These are phyloP conservation scores for Ceratobasidium theobromae DNA, from an alignment of 1,284 basidiomycete species.

Conservation along the genomic window DNA sequence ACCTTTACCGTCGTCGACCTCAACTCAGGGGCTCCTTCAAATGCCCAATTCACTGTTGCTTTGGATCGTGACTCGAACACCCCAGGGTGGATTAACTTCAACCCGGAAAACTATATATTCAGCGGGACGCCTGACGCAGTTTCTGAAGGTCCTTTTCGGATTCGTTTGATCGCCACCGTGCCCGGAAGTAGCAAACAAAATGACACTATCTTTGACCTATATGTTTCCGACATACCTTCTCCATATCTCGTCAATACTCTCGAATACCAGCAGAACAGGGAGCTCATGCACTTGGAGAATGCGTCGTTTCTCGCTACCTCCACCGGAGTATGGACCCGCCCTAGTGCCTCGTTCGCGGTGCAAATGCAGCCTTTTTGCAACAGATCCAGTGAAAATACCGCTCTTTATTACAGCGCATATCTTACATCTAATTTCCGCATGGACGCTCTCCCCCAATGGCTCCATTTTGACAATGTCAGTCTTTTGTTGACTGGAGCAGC, in stretches of 20 bases:
- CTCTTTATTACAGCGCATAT: slow-evolving; percentile 6
- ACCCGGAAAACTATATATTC: slow-evolving; percentile 5
- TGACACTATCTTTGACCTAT: slow-evolving; percentile 19
- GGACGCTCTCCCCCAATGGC: slow-evolving; percentile 7
- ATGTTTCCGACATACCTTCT: not conserved
- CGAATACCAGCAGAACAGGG: slow-evolving; percentile 4
- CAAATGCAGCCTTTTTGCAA: slow-evolving; percentile 4
- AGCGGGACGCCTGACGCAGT: slow-evolving; percentile 15
- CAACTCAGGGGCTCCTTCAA: not conserved
- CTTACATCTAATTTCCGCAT: not conserved
- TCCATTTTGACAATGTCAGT: slow-evolving; percentile 13
- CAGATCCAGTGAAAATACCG: not conserved
- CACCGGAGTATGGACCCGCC: not conserved
- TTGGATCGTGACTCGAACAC: slow-evolving; percentile 5
- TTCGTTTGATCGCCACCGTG: slow-evolving; percentile 10
- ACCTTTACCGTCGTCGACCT: slow-evolving; percentile 12
- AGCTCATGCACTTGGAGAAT: slow-evolving; percentile 6
- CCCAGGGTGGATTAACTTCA: slow-evolving; percentile 1
- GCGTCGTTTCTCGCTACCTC: slow-evolving; percentile 1
- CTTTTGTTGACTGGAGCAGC: slow-evolving; percentile 1
- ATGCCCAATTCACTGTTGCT: not conserved
- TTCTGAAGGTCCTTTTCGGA: not conserved
- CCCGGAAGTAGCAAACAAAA: slow-evolving; percentile 6
- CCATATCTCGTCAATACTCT: not conserved
- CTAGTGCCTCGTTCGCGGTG: not conserved